Base-by-base conservation (phyloP, 2,329 filamentous ascomycete genomes). In the Hypoxylon sp. region DNA sequence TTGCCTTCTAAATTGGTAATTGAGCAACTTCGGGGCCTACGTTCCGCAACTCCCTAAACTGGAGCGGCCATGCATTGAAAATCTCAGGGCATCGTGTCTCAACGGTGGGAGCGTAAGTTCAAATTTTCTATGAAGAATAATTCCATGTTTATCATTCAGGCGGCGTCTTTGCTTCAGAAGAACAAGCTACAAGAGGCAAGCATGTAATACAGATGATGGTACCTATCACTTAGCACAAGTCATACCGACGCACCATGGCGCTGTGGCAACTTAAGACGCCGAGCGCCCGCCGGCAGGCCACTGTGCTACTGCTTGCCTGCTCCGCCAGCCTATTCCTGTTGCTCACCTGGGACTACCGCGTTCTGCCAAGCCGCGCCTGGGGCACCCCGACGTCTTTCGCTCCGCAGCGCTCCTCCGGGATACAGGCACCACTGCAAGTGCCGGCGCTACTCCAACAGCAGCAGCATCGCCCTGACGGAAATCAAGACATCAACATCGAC, bases 401-500 rank as follows among this genome's bases (percentile, higher is more conserved):
- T 33, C 51, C 46, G 27, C 58, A 51, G 13, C 46, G 8, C 31
- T 44, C 61, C 25, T 20, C 37, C 35, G 10, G 48, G 7, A 20
- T 17, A 8, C 35, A 17, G 35, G 7, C 49, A 8, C 27, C 37
- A 14, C 37, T 14, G 25, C 37, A 56, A 20, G 17, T 30, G 6
- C 40, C 27, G 40, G 33, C 33, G 13, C 27, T 31, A 17, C 35
- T 49, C n/a, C 61, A 64, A 30, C 53, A 42, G 7, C 61, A 64
- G 22, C 54, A 51, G 13, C 33, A 49, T 1, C 49, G 25, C 14
- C 49, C 30, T n/a, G 25, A 50, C 25, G 20, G 2, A 10, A 13
- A 65, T 17, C 37, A 30, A 2, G 27, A 49, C 35, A 42, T 14
- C 20, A 30, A 22, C 50, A 5, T 61, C 17, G 80, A 83, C 64